Base-by-base conservation (phyloP, 2,329 filamentous ascomycete genomes). In the Colletotrichum sp. region DNA sequence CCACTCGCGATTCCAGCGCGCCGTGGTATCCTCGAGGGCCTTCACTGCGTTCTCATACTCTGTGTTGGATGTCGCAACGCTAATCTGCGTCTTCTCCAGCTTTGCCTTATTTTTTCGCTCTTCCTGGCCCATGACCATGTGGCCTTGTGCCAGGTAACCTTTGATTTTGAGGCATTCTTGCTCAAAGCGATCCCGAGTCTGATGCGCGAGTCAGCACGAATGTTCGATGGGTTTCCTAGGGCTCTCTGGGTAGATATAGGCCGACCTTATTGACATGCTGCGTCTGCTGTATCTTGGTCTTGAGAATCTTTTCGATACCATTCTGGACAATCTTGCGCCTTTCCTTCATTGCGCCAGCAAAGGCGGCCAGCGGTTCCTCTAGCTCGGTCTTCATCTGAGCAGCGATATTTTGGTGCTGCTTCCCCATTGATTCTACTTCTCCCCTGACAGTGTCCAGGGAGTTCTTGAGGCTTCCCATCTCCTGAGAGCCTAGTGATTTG, bases 61-160 rank as follows among this genome's bases (percentile, higher is more conserved):
- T 60, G 92, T 93, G 85, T 97, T 98, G 76, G 96, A 96, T 9
- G 93, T 93, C 1, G 96, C 96, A 75, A 99, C 91, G 81, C 96
- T 97, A 80, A 98, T 97, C 83, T 99, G 97, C 2, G 97, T 98
- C 90, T 99, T 99, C 85, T 99, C 97, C 58, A 99, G 91, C 85
- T 98, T 98, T 26, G 96, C 96, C 87, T 99, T 99, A 85, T 99
- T 99, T 87, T 98, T 98, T 32, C 97, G 93, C 87, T 99, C 97
- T 83, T 99, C 97, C 80, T 99, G 97, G 16, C 97, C 97, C 97
- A 99, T 99, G 73, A 99, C 97, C 97, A 99, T 99, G 83, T 99
- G 97, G 12, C 97, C 97, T 85, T 99, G 97, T 6, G 97, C 97
- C 6, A 99, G 91, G 82, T 99, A 99, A 52, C 97, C 97, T 85